Conservation (phyloP, 2,329 filamentous ascomycete species). For the Aspergillaceae sp. region DNA sequence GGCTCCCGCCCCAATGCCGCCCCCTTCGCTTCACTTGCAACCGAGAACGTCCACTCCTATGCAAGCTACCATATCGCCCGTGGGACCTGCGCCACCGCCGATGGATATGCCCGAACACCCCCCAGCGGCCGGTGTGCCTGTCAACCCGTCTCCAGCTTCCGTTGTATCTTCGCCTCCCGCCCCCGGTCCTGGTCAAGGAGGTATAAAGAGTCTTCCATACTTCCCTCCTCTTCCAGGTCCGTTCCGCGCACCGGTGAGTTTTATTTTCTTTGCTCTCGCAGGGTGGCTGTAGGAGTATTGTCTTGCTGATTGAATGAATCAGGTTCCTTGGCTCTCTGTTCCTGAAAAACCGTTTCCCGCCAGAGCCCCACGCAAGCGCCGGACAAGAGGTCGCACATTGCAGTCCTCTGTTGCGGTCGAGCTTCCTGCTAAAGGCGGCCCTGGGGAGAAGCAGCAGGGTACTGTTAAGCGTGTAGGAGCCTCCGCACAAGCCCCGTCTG, state of each 20-base stretch:
- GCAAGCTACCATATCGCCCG: slow-evolving; percentile 29
- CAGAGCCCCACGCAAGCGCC: slow-evolving; percentile 40
- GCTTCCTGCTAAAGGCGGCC: slow-evolving; percentile 42
- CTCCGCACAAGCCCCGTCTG: slow-evolving; percentile 23
- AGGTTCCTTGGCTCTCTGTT: slow-evolving; percentile 55
- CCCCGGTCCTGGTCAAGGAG: slow-evolving; percentile 10
- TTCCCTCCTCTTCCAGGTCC: slow-evolving; percentile 30
- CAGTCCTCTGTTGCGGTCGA: slow-evolving; percentile 33
- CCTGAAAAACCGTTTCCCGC: slow-evolving; percentile 48
- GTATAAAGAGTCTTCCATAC: slow-evolving; percentile 13
- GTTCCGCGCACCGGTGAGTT: slow-evolving; percentile 43
- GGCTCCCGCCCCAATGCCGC: slow-evolving; percentile 29
- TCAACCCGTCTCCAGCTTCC: slow-evolving; percentile 17
- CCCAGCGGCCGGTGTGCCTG: slow-evolving; percentile 11
- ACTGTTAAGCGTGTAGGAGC: slow-evolving; percentile 13
- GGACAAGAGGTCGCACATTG: slow-evolving; percentile 28
- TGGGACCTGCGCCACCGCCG: slow-evolving; percentile 13
- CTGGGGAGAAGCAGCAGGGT: slow-evolving; percentile 13
- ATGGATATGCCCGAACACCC: slow-evolving; percentile 22
- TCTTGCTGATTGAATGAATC: slow-evolving; percentile 8
- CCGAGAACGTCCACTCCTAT: slow-evolving; percentile 30
- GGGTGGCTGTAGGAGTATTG: not conserved
- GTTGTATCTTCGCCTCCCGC: slow-evolving; percentile 28
- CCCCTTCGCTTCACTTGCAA: slow-evolving; percentile 28
- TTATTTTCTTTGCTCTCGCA: not conserved